Base-by-base conservation (phyloP, 2,329 filamentous ascomycete species). In the Sporothrix luriei region DNA sequence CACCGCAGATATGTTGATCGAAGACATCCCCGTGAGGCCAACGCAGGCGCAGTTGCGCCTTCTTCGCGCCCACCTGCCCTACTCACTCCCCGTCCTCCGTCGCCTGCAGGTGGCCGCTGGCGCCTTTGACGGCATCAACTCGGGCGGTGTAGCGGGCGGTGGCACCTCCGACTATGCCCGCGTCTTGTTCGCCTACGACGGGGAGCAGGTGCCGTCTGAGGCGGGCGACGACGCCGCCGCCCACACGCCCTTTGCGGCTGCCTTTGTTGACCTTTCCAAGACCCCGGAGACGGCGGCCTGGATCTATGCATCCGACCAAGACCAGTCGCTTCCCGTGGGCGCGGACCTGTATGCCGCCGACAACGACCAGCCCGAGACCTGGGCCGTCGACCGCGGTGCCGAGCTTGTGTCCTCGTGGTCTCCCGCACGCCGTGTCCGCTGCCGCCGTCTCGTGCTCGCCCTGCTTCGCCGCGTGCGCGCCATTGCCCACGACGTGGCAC, bases 201-300 rank as follows among this genome's bases (percentile, higher is more conserved):
- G 33, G 11, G 48, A 65, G 33, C 55, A 57, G 68, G 65, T 38
- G 9, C 10, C 38, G 19, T 38, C 46, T 0, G 52, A 24, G 1
- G 19, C 3, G 3, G 40, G 19, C 29, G 19, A 48, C 43, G 13
- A 48, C 46, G 24, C 40, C 46, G 24, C 40, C 21, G 57, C 16
- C 19, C 57, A 21, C 11, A 21, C 43, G 13, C 71, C 76, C 14
- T 88, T 90, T 75, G 82, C 84, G 0, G 85, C 84, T 0, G 86
- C 85, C 0, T 90, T 88, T 75, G 75, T 90, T 6, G 89, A 92
- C 76, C 81, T 88, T 24, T 84, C 84, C 4, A 82, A 82, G 68
- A 82, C 83, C 0, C 87, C 86, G 0, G 88, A 90, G 75, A 91
- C 90, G 0, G 85, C 91, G 72, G 79, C 87, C 40, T 91, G 86